phyloP scores from a whole-genome alignment of 2,329 filamentous ascomycete genomes.

The Sporothrix dimorphospora region DNA sequence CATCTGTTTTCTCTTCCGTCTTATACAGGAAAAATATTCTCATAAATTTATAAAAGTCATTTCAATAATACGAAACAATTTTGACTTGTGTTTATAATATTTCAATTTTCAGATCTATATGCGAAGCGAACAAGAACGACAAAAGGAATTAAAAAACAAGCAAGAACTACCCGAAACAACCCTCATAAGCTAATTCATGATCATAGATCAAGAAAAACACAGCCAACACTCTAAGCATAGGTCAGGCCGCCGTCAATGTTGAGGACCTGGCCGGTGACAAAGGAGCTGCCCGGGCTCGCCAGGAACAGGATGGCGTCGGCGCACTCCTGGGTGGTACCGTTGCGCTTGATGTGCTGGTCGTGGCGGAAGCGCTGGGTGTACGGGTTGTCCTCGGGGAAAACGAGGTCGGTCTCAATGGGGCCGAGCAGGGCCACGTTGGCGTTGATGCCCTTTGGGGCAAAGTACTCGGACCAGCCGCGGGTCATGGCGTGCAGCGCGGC shows the following conservation, averaged over 20 bases:
- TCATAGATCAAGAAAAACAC: no score
- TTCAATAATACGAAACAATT: no score
- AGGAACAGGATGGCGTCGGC: constrained; percentile 35
- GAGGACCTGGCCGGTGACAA: constrained; percentile 35
- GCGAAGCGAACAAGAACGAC: neutral
- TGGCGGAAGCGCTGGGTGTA: constrained; percentile 29
- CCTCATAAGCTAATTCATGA: neutral
- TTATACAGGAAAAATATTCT: no score
- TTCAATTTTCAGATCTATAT: neutral
- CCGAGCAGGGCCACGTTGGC: constrained; percentile 33
- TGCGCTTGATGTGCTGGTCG: constrained; percentile 35
- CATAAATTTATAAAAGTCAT: no score
- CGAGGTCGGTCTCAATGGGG: constrained; percentile 33
- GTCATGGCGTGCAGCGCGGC: constrained; percentile 32
- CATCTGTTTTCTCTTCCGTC: no score
- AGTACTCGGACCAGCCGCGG: constrained; percentile 33
- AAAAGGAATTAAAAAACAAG: neutral
- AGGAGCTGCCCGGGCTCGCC: constrained; percentile 33
- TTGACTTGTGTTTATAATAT: no score
- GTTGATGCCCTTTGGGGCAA: constrained; percentile 33
- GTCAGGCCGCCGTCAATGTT: constrained; percentile 35
- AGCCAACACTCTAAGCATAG: constrained; percentile 15
- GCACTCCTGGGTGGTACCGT: constrained; percentile 33
- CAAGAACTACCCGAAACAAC: neutral
- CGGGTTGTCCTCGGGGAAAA: constrained; percentile 33